Conservation (phyloP, 345 rosid genomes). For the Euphorbia lathyris region DNA sequence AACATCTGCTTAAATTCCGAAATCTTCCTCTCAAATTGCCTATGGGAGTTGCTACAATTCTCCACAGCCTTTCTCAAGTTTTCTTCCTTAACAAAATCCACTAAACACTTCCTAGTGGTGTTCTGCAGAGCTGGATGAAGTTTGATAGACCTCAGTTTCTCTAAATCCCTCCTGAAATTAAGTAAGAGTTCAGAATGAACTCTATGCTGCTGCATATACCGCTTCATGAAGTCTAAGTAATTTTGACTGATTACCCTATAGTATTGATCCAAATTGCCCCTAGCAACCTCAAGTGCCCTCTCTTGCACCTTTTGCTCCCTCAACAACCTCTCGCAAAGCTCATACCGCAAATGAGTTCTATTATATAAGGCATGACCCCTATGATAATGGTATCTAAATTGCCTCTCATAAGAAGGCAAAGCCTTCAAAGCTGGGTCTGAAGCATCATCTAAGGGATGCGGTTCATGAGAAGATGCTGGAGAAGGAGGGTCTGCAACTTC, state of each 20-base stretch:
- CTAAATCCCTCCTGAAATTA: conserved; percentile 71
- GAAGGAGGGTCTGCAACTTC: conserved; percentile 58
- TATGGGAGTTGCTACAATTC: conserved; percentile 62
- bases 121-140: conserved; percentile 77
- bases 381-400: conserved; percentile 70
- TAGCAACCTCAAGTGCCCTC: conserved; percentile 80
- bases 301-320: conserved; percentile 88
- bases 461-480: conserved; percentile 44
- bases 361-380: conserved; percentile 54
- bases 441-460: conserved; percentile 84
- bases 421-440: conserved; percentile 93
- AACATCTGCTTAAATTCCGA: conserved; percentile 77
- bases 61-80: conserved; percentile 67
- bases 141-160: conserved; percentile 67
- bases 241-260: conserved; percentile 73
- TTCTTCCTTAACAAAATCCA: conserved; percentile 90
- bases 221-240: conserved; percentile 79
- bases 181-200: conserved; percentile 67
- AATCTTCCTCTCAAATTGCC: conserved; percentile 91
- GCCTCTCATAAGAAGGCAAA: conserved; percentile 86
- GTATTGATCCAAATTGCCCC: conserved; percentile 77
- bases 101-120: conserved; percentile 46
- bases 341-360: conserved; percentile 52
- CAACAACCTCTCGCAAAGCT: conserved; percentile 61
- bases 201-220: conserved; percentile 68